phyloP scores from a whole-genome alignment of 805 yeast genomes.

The Wickerhamiella lipophila region DNA sequence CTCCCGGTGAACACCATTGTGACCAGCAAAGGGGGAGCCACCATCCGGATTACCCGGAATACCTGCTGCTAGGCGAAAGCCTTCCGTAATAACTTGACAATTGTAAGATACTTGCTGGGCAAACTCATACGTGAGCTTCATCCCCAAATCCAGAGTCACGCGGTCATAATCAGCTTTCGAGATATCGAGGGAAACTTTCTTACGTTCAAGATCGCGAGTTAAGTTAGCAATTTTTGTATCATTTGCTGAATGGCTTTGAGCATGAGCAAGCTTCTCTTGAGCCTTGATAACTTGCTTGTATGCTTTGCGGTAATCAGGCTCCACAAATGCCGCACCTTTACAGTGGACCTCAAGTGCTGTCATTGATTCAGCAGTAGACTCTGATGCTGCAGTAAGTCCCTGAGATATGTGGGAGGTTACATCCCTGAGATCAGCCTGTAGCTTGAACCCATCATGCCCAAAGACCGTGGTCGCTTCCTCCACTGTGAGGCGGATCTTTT shows the following conservation, averaged over 20 bases:
- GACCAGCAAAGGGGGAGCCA: neutral
- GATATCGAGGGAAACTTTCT: neutral
- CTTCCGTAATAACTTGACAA: neutral
- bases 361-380: neutral
- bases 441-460: neutral
- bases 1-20: neutral
- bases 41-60: neutral
- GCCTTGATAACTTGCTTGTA: neutral
- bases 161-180: neutral
- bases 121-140: neutral
- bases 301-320: constrained; percentile 1
- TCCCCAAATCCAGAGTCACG: neutral
- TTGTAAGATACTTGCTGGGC: neutral
- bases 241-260: neutral
- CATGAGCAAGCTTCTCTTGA: neutral
- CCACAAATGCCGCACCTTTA: neutral
- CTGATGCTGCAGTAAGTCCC: neutral
- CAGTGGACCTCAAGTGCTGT: neutral
- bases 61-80: neutral
- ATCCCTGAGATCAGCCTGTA: neutral
- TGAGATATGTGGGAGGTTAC: neutral
- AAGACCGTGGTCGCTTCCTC: neutral
- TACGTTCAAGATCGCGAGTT: neutral
- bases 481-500: neutral
- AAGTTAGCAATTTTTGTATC: neutral